Evolutionary conservation across 306 rosid genomes (phyloP).

Genomic region (Oxytropis ochrocephala): DNA sequence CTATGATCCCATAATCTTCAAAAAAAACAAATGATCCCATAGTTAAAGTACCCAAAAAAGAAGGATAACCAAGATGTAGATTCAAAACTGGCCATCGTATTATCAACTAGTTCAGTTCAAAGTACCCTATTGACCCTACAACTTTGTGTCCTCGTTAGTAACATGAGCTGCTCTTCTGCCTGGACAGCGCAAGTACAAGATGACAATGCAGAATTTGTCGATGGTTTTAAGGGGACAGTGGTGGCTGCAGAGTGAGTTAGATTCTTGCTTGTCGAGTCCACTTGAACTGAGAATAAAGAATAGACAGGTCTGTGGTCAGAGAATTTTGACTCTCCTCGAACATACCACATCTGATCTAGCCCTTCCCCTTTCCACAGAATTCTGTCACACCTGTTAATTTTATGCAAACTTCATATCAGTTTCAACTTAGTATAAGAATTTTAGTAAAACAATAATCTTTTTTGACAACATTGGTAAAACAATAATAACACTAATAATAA

Average conservation of each 20-base stretch:
- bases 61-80: not conserved
- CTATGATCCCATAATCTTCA: no score
- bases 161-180: constrained; percentile 77
- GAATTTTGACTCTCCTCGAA: constrained; percentile 80
- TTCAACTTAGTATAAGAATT: not conserved
- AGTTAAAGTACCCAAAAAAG: not conserved
- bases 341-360: constrained; percentile 63
- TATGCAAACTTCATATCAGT: not conserved
- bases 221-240: constrained; percentile 13
- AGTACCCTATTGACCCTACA: constrained; percentile 20
- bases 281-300: constrained; percentile 52
- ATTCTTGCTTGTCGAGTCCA: constrained; percentile 31
- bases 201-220: constrained; percentile 32
- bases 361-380: constrained; percentile 92
- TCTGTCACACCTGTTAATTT: constrained; percentile 73
- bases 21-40: no score
- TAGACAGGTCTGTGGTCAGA: constrained; percentile 94
- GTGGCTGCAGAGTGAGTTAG: not conserved
- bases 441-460: not conserved
- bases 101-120: no score
- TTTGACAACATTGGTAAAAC: no score
- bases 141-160: constrained; percentile 32
- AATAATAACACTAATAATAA: no score
- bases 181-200: constrained; percentile 46
- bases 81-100: no score